Conservation (phyloP, 768 basidiomycete genomes). For the Suillus variegatus region DNA sequence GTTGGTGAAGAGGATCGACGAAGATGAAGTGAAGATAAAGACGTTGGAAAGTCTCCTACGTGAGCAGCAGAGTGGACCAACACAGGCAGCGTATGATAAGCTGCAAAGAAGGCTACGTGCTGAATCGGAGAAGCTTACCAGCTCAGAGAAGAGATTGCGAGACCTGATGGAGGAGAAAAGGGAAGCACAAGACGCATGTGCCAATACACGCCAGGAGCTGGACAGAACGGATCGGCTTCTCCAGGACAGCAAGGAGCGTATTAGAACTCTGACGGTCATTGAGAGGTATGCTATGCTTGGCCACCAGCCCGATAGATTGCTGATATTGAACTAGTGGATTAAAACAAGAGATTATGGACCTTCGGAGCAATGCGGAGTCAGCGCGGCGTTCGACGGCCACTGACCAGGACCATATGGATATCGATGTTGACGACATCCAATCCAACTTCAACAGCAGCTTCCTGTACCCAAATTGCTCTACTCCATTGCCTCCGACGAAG, state of each 20-base stretch:
- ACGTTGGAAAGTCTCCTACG: conserved; percentile 53
- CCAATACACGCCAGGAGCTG: conserved; percentile 38
- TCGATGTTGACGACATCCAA: conserved; percentile 2
- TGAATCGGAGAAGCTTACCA: conserved; percentile 41
- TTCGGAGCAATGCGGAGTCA: neutral
- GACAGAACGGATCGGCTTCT: conserved; percentile 23
- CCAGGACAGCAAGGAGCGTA: conserved; percentile 22
- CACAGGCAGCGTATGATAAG: conserved; percentile 40
- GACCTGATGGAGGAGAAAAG: conserved; percentile 59
- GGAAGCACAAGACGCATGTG: conserved; percentile 44
- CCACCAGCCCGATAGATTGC: neutral
- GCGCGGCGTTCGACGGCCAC: neutral
- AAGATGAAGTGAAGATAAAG: conserved; percentile 67
- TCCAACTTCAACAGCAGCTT: conserved; percentile 7
- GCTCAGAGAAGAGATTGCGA: conserved; percentile 43
- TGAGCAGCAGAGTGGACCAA: conserved; percentile 37
- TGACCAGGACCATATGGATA: conserved; percentile 6
- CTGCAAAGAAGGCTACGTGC: conserved; percentile 41
- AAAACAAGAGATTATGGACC: conserved; percentile 19
- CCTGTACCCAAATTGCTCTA: conserved; percentile 1
- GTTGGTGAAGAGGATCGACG: conserved; percentile 65
- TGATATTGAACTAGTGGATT: conserved; percentile 19
- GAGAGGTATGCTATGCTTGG: conserved; percentile 27
- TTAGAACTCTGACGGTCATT: conserved; percentile 23
- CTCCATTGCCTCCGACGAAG: conserved; percentile 4